Conservation (phyloP, 2,329 filamentous ascomycete species). For the Stemphylium lycopersici region DNA sequence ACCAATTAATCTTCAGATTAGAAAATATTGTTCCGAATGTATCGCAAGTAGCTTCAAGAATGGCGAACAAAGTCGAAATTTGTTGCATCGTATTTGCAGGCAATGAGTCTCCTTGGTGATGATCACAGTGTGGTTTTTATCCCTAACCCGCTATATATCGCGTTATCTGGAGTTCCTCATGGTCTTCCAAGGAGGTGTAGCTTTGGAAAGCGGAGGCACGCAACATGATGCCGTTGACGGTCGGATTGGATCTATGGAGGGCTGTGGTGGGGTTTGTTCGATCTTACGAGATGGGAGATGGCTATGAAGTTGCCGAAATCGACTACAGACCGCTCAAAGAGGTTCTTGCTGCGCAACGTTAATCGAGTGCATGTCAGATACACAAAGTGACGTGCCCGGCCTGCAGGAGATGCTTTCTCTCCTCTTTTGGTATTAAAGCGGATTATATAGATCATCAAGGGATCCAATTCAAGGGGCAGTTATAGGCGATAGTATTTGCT, state of each 20-base stretch:
- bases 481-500: no score
- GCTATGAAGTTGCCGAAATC: no score
- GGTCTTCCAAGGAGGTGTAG: not conserved
- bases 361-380: no score
- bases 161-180: not conserved
- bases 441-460: no score
- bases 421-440: no score
- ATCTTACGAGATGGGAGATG: no score
- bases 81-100: not conserved
- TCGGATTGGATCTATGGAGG: not conserved
- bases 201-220: slow-evolving; percentile 1
- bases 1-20: not conserved
- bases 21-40: slow-evolving; percentile 2
- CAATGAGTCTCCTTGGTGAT: not conserved
- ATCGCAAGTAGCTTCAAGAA: not conserved
- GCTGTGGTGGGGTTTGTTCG: no score
- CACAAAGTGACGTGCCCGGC: no score
- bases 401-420: no score
- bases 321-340: no score
- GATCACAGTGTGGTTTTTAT: slow-evolving; percentile 4
- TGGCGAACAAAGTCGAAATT: slow-evolving; percentile 2
- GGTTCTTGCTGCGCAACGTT: no score
- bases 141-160: not conserved
- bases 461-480: no score
- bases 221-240: not conserved